Evolutionary conservation across 345 rosid genomes (phyloP), one percentile per base, ranked within the genome.

Genomic region (Eucalyptus viminalis): DNA sequence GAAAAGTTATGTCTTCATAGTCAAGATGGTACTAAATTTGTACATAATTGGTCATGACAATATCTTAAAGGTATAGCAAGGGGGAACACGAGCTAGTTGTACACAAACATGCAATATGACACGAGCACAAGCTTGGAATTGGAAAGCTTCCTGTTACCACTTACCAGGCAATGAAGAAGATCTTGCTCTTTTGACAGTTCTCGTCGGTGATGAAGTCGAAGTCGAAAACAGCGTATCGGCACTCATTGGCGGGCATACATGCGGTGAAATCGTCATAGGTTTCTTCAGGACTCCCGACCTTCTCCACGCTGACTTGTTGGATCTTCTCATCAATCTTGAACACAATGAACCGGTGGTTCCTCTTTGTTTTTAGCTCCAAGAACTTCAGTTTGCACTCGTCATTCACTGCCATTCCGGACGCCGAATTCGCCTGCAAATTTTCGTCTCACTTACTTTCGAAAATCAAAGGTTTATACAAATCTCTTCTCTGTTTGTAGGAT

Each of bases 371-470:
- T 62, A 96, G 93, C 88, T 96, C 98, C 92, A 91, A 89, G 90
- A 96, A 96, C 91, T 92, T 96, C 69, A 94, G 94, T 93, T 95
- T 96, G 94, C 98, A 96, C n/a, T 95, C 97, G 67, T 95, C 98
- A 44, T 86, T 44, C 86, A 95, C 98, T 2, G 94, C 96, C 97
- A 96, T 95, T 65, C 97, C 98, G 27, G 98, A 96, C 17, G 95
- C 90, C 62, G 97, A 90, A 88, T 96, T 96, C 43, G 98, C 96
- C 98, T 96, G 62, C 40, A 29, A 25, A 80, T 72, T 51, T 44
- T 16, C 8, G 5, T 15, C 43, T 31, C 40, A 87, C 81, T 37
- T 37, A 50, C 40, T 27, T 60, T 22, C 81, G 29, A 60, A 43
- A 43, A 14, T 58, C 53, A 31, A 56, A 87, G 31, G n/a, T 31